Evolutionary conservation across 805 yeast species (phyloP).

Genomic region (Candida schatavii): DNA sequence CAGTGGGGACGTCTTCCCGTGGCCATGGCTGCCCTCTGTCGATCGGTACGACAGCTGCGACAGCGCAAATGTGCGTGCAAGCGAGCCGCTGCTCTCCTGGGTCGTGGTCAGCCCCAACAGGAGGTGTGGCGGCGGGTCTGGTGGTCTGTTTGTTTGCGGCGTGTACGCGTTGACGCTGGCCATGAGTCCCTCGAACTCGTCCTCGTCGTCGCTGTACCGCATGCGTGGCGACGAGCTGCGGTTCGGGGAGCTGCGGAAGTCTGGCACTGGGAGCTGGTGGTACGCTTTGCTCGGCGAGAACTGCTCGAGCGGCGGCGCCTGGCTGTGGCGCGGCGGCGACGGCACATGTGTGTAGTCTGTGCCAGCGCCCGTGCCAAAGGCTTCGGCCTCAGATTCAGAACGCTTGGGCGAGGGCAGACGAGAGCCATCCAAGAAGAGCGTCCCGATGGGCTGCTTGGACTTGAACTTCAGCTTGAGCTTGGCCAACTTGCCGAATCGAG

Average conservation of each 20-base stretch:
- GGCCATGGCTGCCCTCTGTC: background rate
- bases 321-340: too few relatives aligned
- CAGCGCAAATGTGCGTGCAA: conserved; percentile 3
- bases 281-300: conserved; percentile 1
- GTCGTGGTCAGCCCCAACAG: conserved; percentile 3
- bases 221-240: background rate
- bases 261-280: background rate
- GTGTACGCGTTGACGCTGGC: background rate
- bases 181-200: conserved; percentile 1
- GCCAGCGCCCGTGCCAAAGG: too few relatives aligned
- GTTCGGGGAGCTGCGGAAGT: too few relatives aligned
- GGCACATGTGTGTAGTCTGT: too few relatives aligned
- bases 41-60: conserved; percentile 3
- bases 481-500: conserved; percentile 29
- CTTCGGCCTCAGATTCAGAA: background rate
- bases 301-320: too few relatives aligned
- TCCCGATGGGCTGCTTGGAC: conserved; percentile 22
- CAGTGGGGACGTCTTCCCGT: background rate
- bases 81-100: background rate
- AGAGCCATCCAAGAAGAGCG: background rate
- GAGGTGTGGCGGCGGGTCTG: conserved; percentile 6
- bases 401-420: background rate
- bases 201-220: conserved; percentile 4
- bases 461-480: conserved; percentile 32
- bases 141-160: background rate